phyloP scores from a whole-genome alignment of 345 rosid species.

The Eucalyptus cloeziana region DNA sequence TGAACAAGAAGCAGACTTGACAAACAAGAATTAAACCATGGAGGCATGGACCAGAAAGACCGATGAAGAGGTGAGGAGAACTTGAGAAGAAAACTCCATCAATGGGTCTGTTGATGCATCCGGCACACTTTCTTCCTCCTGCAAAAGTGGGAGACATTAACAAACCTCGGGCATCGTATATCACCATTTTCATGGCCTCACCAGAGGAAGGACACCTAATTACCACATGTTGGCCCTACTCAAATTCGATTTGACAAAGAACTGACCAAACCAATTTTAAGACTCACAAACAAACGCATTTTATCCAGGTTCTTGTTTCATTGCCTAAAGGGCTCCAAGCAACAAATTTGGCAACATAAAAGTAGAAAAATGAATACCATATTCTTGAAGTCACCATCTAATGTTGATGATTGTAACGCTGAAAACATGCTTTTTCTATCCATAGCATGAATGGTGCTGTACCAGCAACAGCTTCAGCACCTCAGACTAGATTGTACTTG shows the following conservation, averaged over 20 bases:
- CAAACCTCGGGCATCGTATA: rapidly evolving
- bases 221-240: neutral
- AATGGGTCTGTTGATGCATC: too few relatives aligned
- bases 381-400: neutral
- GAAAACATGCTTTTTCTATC: too few relatives aligned
- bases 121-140: neutral
- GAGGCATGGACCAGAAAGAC: too few relatives aligned
- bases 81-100: too few relatives aligned
- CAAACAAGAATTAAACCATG: too few relatives aligned
- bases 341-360: neutral
- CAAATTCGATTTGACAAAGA: neutral
- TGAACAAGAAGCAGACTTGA: too few relatives aligned
- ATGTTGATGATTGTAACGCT: too few relatives aligned
- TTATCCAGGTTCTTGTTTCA: neutral
- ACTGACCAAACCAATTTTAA: neutral
- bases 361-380: neutral
- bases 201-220: neutral
- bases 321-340: neutral
- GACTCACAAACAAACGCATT: neutral
- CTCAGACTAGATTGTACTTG: too few relatives aligned
- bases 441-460: too few relatives aligned
- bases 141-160: neutral
- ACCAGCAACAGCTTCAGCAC: too few relatives aligned
- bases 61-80: too few relatives aligned
- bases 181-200: neutral